phyloP scores from a whole-genome alignment of 129 eudicot species.

The Logfia minima region DNA sequence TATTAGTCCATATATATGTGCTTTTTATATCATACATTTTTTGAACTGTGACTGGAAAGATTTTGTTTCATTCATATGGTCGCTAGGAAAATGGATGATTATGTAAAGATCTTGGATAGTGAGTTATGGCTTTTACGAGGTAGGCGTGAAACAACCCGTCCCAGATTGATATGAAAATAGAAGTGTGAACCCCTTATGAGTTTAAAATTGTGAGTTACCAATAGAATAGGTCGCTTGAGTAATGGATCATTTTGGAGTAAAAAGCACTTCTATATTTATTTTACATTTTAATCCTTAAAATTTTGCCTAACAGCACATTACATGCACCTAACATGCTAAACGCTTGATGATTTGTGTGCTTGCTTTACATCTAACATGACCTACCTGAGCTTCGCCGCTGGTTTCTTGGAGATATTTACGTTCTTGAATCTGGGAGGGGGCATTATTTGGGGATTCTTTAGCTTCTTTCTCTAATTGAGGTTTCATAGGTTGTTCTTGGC shows the following conservation, averaged over 20 bases:
- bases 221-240: background rate
- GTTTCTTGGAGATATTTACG: conserved; percentile 20
- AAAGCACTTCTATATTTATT: too few species aligned
- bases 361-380: conserved; percentile 6
- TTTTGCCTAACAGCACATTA: background rate
- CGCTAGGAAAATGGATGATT: too few species aligned
- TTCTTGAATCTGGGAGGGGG: conserved; percentile 11
- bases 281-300: too few species aligned
- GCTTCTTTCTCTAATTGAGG: conserved; percentile 37
- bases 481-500: conserved; percentile 39
- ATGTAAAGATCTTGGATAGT: too few species aligned
- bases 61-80: too few species aligned
- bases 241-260: background rate
- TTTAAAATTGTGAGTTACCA: too few species aligned
- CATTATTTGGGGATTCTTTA: conserved; percentile 12
- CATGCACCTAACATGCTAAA: too few species aligned
- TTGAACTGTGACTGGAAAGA: background rate
- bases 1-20: background rate
- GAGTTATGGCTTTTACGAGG: too few species aligned
- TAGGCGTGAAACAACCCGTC: too few species aligned
- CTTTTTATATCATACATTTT: background rate
- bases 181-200: too few species aligned
- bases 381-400: conserved; percentile 17
- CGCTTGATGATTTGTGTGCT: background rate
- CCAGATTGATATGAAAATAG: too few species aligned